A percentile compares a stretch with the other conserved stretches of the same genome.
Conservation (phyloP, 495 filamentous ascomycete species). For the Lepraria neglecta region DNA sequence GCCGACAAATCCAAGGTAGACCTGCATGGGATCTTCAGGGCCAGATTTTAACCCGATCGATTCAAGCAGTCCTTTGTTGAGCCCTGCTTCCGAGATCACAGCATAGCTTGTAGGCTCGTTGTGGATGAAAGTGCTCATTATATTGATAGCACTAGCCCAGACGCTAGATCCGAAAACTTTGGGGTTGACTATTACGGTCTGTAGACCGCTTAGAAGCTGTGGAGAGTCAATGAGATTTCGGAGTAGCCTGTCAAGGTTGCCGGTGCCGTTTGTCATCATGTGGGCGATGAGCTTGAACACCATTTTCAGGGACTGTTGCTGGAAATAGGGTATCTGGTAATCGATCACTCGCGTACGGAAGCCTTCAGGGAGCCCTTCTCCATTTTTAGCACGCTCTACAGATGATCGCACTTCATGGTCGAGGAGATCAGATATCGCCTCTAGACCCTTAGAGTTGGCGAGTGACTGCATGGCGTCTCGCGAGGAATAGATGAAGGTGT, state of each 20-base stretch:
- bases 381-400: constrained; percentile 53
- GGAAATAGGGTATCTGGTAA: constrained; percentile 85
- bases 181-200: constrained; percentile 73
- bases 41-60: constrained; percentile 61
- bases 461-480: constrained; percentile 74
- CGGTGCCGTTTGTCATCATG: constrained; percentile 79
- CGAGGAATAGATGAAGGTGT: constrained; percentile 74
- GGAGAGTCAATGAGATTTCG: constrained; percentile 93
- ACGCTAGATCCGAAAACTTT: constrained; percentile 78
- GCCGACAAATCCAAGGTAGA: constrained; percentile 4
- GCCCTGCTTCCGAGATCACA: constrained; percentile 86
- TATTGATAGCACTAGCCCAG: constrained; percentile 86
- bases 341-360: constrained; percentile 79
- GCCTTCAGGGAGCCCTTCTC: constrained; percentile 66
- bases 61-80: constrained; percentile 76
- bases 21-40: constrained; percentile 25
- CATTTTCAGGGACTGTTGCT: constrained; percentile 87
- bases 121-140: constrained; percentile 94
- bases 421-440: constrained; percentile 77
- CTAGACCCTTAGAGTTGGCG: constrained; percentile 72
- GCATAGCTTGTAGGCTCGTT: constrained; percentile 97
- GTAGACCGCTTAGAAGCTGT: constrained; percentile 67
- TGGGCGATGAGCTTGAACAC: constrained; percentile 94
- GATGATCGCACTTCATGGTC: constrained; percentile 70
- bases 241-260: constrained; percentile 79